Percentiles rank a stretch among this genome's conserved stretches.
These are phyloP conservation scores for Erysimum cheiranthoides DNA, from an alignment of 345 rosid genomes.

Conservation along the genomic window DNA sequence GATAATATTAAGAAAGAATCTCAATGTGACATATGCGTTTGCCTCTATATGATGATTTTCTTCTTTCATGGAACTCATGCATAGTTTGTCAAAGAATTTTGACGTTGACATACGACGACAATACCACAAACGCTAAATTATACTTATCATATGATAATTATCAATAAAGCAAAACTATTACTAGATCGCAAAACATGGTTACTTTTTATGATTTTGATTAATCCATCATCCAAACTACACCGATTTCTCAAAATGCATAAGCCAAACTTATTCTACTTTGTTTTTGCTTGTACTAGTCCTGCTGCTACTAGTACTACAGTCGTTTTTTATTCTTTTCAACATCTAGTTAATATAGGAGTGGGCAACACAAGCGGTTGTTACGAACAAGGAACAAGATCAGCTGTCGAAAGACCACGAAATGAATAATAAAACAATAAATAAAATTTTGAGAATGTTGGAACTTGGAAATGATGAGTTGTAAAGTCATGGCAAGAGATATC, in stretches of 20 bases:
- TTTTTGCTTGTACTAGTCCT: slow-evolving; percentile 1
- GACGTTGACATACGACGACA: neutral
- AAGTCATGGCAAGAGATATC: slow-evolving; percentile 38
- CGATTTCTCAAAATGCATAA: slow-evolving; percentile 22
- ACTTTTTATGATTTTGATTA: slow-evolving; percentile 10
- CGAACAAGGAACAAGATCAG: slow-evolving; percentile 41
- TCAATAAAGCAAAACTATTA: slow-evolving; percentile 23
- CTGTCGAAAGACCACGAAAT: slow-evolving; percentile 35
- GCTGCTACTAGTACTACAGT: neutral
- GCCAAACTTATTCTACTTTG: slow-evolving; percentile 24
- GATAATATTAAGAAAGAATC: slow-evolving; percentile 27
- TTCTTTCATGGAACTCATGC: slow-evolving; percentile 16
- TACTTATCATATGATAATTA: too few relatives aligned
- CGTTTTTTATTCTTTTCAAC: neutral
- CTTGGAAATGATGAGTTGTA: slow-evolving; percentile 48
- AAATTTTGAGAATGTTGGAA: slow-evolving; percentile 39
- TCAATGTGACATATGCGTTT: slow-evolving; percentile 40
- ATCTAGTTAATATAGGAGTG: slow-evolving; percentile 32
- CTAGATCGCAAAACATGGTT: neutral
- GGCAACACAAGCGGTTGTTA: slow-evolving; percentile 44
- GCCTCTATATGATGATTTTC: slow-evolving; percentile 25
- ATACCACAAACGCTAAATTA: neutral
- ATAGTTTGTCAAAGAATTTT: neutral
- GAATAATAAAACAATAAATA: slow-evolving; percentile 16
- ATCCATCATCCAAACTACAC: slow-evolving; percentile 28